phyloP scores from a whole-genome alignment of 2,329 filamentous ascomycete genomes.

The Tolypocladium paradoxum region DNA sequence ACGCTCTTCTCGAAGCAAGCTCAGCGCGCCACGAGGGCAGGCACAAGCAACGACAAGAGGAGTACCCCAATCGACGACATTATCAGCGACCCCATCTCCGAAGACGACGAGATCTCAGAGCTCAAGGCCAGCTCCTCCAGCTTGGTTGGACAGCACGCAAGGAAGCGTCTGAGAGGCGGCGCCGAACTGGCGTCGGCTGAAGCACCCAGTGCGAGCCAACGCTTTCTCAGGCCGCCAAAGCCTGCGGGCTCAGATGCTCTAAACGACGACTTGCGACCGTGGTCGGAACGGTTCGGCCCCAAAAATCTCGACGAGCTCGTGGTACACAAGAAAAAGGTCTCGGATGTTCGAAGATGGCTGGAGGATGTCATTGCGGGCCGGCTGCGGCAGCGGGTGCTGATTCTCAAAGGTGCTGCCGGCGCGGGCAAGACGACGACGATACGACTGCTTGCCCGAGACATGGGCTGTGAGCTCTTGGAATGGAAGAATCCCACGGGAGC shows the following conservation, averaged over 20 bases:
- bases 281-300: conserved; percentile 80
- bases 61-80: conserved; percentile 33
- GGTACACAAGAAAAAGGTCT: conserved; percentile 89
- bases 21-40: conserved; percentile 31
- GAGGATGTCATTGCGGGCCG: conserved; percentile 58
- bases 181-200: conserved; percentile 12
- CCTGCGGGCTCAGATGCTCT: conserved; percentile 14
- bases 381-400: conserved; percentile 59
- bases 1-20: conserved; percentile 52
- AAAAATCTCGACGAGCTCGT: conserved; percentile 69
- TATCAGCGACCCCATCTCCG: conserved; percentile 47
- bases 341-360: conserved; percentile 77
- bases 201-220: conserved; percentile 31
- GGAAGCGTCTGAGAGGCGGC: conserved; percentile 37
- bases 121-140: conserved; percentile 40
- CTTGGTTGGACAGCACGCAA: conserved; percentile 43
- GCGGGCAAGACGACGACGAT: conserved; percentile 89
- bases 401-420: conserved; percentile 84
- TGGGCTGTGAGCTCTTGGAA: conserved; percentile 70
- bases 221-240: conserved; percentile 36
- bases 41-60: conserved; percentile 17
- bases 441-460: conserved; percentile 62
- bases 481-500: conserved; percentile 76
- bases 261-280: conserved; percentile 58
- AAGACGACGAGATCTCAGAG: conserved; percentile 46